Conservation (phyloP, 306 rosid genomes). For the Gleditsia sinensis region DNA sequence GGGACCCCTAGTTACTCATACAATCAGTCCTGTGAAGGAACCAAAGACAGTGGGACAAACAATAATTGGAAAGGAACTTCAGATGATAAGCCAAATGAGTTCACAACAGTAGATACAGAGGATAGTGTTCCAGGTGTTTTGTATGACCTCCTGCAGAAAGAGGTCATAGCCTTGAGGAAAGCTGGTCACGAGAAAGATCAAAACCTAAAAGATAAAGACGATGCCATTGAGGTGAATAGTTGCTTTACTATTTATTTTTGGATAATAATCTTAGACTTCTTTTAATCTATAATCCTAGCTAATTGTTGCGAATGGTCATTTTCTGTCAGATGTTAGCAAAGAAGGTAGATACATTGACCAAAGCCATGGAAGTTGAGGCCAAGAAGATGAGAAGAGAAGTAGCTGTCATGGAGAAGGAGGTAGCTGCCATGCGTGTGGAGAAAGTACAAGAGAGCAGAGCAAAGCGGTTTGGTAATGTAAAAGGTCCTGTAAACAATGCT, state of each 20-base stretch:
- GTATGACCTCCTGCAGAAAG: slow-evolving; percentile 94
- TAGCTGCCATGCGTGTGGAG: slow-evolving; percentile 98
- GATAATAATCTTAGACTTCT: slow-evolving; percentile 18
- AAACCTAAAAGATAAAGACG: slow-evolving; percentile 95
- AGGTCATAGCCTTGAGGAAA: slow-evolving; percentile 88
- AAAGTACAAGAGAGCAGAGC: slow-evolving; percentile 92
- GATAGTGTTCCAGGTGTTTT: slow-evolving; percentile 86
- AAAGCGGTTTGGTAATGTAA: slow-evolving; percentile 71
- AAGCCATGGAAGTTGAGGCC: slow-evolving; percentile 99
- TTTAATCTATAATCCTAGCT: slow-evolving; percentile 3
- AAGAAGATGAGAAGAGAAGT: slow-evolving; percentile 99
- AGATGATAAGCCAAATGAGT: slow-evolving; percentile 79
- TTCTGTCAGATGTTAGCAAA: slow-evolving; percentile 82
- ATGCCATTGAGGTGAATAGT: slow-evolving; percentile 84
- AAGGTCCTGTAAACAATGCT: slow-evolving; percentile 73
- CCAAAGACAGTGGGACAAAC: slow-evolving; percentile 56
- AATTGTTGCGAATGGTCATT: slow-evolving; percentile 33
- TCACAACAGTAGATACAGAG: slow-evolving; percentile 61
- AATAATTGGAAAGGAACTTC: slow-evolving; percentile 74
- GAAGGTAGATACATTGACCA: slow-evolving; percentile 97
- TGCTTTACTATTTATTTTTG: slow-evolving; percentile 25
- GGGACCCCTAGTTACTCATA: slow-evolving; percentile 70
- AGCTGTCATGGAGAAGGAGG: slow-evolving; percentile 97
- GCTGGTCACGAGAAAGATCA: slow-evolving; percentile 97
- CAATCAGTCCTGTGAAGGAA: slow-evolving; percentile 81